Conservation (phyloP, 495 filamentous ascomycete species). For the Lasiosphaeria miniovina region DNA sequence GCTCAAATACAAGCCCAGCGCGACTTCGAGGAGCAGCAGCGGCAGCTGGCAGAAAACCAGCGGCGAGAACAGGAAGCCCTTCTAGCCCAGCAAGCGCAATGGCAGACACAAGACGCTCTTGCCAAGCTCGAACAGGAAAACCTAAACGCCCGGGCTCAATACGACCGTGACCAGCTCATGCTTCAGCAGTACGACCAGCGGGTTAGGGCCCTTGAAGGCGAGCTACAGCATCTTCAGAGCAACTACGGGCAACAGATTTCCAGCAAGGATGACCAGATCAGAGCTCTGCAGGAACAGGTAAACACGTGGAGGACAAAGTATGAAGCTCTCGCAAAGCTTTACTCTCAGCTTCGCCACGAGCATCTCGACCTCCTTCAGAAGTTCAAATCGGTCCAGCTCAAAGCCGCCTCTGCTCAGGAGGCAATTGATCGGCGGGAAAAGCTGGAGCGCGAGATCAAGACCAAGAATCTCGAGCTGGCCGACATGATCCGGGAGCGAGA, state of each 20-base stretch:
- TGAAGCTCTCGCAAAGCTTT: constrained; percentile 92
- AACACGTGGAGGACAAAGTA: constrained; percentile 98
- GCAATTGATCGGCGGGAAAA: constrained; percentile 94
- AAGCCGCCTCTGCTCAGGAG: constrained; percentile 94
- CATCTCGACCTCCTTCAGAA: constrained; percentile 92
- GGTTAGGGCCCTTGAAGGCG: constrained; percentile 87
- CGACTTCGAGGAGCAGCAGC: constrained; percentile 94
- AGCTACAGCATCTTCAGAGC: constrained; percentile 74
- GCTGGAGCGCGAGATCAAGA: constrained; percentile 94
- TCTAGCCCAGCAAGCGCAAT: constrained; percentile 78
- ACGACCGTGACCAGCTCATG: constrained; percentile 94
- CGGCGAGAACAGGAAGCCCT: constrained; percentile 86
- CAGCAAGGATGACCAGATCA: constrained; percentile 93
- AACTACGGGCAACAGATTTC: constrained; percentile 81
- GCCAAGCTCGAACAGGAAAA: constrained; percentile 95
- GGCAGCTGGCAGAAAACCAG: constrained; percentile 82
- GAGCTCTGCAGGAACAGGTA: constrained; percentile 86
- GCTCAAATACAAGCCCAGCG: constrained; percentile 77
- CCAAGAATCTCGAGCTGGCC: constrained; percentile 94
- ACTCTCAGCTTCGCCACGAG: constrained; percentile 92
- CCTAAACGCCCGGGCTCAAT: constrained; percentile 88
- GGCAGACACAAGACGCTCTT: constrained; percentile 88
- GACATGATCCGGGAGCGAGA: constrained; percentile 98
- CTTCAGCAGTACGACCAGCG: constrained; percentile 93
- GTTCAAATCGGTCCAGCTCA: constrained; percentile 92